These are phyloP conservation scores for Mortierella sp. DNA, from an alignment of 371 early-diverging fungal species.

Conservation along the genomic window DNA sequence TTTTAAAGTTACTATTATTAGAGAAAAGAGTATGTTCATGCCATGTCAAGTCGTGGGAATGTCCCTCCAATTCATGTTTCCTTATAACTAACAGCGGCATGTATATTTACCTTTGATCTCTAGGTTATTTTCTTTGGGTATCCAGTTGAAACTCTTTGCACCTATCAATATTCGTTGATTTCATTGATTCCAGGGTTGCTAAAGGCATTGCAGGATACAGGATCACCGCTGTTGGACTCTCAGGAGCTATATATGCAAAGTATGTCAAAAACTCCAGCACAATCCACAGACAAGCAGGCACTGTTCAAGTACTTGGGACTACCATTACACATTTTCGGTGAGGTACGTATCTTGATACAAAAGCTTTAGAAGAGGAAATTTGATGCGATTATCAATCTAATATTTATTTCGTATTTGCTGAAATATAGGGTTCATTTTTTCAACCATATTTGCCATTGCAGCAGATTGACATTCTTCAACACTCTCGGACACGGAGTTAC, in stretches of 20 bases:
- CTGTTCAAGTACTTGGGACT: conserved; percentile 71
- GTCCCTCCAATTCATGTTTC: neutral
- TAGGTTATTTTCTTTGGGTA: conserved; percentile 87
- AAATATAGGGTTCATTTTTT: conserved; percentile 77
- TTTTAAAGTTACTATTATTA: conserved; percentile 81
- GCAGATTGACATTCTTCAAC: conserved; percentile 83
- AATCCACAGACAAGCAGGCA: conserved; percentile 61
- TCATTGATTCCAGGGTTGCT: conserved; percentile 73
- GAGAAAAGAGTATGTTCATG: conserved; percentile 69
- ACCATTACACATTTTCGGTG: conserved; percentile 81
- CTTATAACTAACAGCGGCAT: neutral
- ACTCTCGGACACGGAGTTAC: conserved; percentile 75
- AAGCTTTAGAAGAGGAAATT: neutral
- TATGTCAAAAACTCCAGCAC: conserved; percentile 55
- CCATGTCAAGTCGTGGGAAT: neutral
- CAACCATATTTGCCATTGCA: conserved; percentile 90
- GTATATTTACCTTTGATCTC: neutral
- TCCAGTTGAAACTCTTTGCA: conserved; percentile 82
- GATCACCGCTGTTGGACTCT: conserved; percentile 53
- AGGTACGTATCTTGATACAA: conserved; percentile 56
- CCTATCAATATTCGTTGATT: conserved; percentile 84
- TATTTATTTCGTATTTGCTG: neutral
- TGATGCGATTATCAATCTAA: neutral
- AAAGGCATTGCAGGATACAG: conserved; percentile 52
- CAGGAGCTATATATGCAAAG: conserved; percentile 52